Evolutionary conservation across 2,329 filamentous ascomycete genomes (phyloP).

Genomic region (Phyllosticta citriasiana): DNA sequence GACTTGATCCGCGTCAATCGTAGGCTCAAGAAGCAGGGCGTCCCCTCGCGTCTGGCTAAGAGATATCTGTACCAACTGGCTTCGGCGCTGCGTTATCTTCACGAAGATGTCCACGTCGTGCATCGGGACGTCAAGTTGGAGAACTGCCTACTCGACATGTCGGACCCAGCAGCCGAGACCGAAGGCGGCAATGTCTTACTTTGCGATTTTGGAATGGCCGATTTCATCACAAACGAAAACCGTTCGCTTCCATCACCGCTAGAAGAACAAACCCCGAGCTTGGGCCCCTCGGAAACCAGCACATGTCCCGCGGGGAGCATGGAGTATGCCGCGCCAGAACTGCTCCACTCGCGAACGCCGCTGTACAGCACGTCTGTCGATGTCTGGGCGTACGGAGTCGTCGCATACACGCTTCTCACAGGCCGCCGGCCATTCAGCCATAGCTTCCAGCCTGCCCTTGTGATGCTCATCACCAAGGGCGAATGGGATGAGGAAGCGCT

Average conservation of each 20-base stretch:
- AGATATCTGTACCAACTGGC: constrained; percentile 55
- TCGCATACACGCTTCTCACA: constrained; percentile 50
- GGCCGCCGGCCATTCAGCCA: constrained; percentile 55
- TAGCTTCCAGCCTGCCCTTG: constrained; percentile 47
- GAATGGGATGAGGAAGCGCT: constrained; percentile 47
- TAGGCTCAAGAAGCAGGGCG: constrained; percentile 18
- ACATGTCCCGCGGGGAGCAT: constrained; percentile 52
- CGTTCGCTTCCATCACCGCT: constrained; percentile 38
- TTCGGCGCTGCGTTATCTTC: constrained; percentile 54
- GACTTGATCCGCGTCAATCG: constrained; percentile 50
- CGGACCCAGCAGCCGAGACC: constrained; percentile 35
- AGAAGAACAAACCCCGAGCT: constrained; percentile 27
- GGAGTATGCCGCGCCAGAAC: constrained; percentile 43
- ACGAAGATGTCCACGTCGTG: constrained; percentile 56
- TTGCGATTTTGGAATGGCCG: constrained; percentile 61
- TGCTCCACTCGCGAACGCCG: constrained; percentile 28
- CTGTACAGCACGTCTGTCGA: constrained; percentile 48
- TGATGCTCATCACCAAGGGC: constrained; percentile 49
- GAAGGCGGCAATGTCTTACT: constrained; percentile 49
- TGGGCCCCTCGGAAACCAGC: constrained; percentile 45
- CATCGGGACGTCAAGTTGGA: constrained; percentile 61
- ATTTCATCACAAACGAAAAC: constrained; percentile 51
- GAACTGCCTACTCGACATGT: constrained; percentile 54
- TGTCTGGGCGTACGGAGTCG: constrained; percentile 58
- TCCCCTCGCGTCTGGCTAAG: constrained; percentile 43